Base-by-base conservation (phyloP, 345 rosid species). In the Ceriops zippeliana region DNA sequence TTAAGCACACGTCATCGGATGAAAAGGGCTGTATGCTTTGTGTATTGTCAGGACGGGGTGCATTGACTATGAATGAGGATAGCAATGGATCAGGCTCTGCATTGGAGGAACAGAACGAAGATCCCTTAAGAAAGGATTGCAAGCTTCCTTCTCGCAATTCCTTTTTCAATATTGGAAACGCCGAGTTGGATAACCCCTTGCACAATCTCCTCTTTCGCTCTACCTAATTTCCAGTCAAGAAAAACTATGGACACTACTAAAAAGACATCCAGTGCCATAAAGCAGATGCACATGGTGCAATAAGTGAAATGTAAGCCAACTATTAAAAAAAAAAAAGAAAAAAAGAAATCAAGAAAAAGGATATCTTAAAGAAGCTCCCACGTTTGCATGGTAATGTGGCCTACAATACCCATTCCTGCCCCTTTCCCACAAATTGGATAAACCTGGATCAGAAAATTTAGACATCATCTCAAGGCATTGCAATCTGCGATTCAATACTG, bases 301-400 rank as follows among this genome's bases (percentile, higher is more conserved):
- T 34, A 34, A 34, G 2, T 38, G 46, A 38, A 38, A 59, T 35
- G 4, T 27, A 58, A 59, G 30, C 20, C 56, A 30, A 2, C 31
- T 16, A 9, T 17, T 15, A 16, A 11, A 2, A 11, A 28, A 16
- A 5, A 38, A 26, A 56, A n/a, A n/a, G n/a, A n/a, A n/a, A n/a
- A n/a, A n/a, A n/a, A n/a, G n/a, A n/a, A n/a, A 31, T 42, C 22
- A 19, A 70, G 20, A n/a, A 1, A 66, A 82, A 85, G 98, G 98
- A 92, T 92, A 88, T 88, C 83, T 81, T 89, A n/a, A 86, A 85
- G 6, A 86, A 81, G 73, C 70, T 92, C 7, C 88, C 87, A 65
- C 86, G 98, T 38, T 89, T 89, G 96, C 61, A 76, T 72, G 1
- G 96, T 84, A 32, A 92, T 85, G 65, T 89, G 98, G 78, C 89